Conservation (phyloP, 352 stramenopile genomes). For the Phytophthora citricola region DNA sequence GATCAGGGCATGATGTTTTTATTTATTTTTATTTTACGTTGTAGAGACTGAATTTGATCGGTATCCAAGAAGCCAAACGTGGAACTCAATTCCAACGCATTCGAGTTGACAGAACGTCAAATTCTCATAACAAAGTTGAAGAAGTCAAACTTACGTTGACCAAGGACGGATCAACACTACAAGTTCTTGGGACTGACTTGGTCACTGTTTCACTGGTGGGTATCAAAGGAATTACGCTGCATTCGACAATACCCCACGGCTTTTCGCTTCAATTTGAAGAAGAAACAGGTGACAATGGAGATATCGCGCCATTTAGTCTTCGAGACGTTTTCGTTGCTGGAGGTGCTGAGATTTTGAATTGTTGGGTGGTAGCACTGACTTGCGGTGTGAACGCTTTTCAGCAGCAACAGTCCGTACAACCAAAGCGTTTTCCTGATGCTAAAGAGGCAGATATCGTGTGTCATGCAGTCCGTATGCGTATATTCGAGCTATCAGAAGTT, state of each 20-base stretch:
- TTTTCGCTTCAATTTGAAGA: slow-evolving; percentile 19
- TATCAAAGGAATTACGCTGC: slow-evolving; percentile 15
- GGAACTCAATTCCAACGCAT: too few species aligned
- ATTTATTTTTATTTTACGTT: not conserved
- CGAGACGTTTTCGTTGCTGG: slow-evolving; percentile 9
- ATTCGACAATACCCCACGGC: not conserved
- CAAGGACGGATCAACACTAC: slow-evolving; percentile 27
- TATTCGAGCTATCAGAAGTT: too few species aligned
- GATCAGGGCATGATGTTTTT: not conserved
- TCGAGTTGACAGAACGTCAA: too few species aligned
- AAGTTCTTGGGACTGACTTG: not conserved
- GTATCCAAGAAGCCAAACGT: slow-evolving; percentile 16
- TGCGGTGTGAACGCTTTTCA: slow-evolving; percentile 51
- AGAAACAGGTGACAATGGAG: not conserved
- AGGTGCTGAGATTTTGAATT: slow-evolving; percentile 16
- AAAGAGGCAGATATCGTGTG: slow-evolving; percentile 38
- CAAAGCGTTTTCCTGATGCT: not conserved
- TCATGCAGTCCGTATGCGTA: slow-evolving; percentile 50
- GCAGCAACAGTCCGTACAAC: slow-evolving; percentile 15
- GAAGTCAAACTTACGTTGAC: slow-evolving; percentile 4
- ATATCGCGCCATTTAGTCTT: too few species aligned
- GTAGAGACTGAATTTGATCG: slow-evolving; percentile 33
- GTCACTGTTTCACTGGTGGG: slow-evolving; percentile 9
- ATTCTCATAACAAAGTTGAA: too few species aligned
- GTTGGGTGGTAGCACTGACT: slow-evolving; percentile 48